phyloP scores from a whole-genome alignment of 495 filamentous ascomycete genomes.

The Barbatosphaeria neglecta region DNA sequence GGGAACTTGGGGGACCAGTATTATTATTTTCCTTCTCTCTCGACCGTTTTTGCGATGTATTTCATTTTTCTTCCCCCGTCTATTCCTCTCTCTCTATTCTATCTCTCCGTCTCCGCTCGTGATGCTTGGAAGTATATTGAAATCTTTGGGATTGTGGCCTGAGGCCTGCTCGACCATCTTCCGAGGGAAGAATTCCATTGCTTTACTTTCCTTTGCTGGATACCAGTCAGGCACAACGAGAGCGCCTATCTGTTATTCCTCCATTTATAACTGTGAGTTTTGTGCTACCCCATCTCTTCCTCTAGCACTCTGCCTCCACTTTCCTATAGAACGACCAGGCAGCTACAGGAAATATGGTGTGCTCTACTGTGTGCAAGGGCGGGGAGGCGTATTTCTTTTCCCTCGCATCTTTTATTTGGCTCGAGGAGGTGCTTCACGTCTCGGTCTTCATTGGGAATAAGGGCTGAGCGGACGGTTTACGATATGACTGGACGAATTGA shows the following conservation, averaged over 20 bases:
- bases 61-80: conserved; percentile 15
- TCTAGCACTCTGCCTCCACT: background rate
- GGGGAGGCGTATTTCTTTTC: too few species aligned
- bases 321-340: too few species aligned
- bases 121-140: conserved; percentile 1
- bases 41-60: conserved; percentile 3
- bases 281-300: conserved; percentile 5
- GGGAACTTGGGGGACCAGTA: background rate
- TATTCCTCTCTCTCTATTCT: conserved; percentile 14
- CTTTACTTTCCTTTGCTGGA: conserved; percentile 11
- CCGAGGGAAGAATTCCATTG: background rate
- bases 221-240: conserved; percentile 13
- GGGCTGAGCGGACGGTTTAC: too few species aligned
- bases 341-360: too few species aligned
- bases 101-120: conserved; percentile 7
- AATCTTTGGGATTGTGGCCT: background rate
- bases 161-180: background rate
- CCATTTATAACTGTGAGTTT: conserved; percentile 4
- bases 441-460: too few species aligned
- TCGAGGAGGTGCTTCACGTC: too few species aligned
- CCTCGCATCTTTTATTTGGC: too few species aligned
- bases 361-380: too few species aligned
- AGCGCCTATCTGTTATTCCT: conserved; percentile 7
- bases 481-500: too few species aligned
- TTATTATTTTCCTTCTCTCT: background rate